Conservation (phyloP, 2,329 filamentous ascomycete species). For the Hypocrella siamensis region DNA sequence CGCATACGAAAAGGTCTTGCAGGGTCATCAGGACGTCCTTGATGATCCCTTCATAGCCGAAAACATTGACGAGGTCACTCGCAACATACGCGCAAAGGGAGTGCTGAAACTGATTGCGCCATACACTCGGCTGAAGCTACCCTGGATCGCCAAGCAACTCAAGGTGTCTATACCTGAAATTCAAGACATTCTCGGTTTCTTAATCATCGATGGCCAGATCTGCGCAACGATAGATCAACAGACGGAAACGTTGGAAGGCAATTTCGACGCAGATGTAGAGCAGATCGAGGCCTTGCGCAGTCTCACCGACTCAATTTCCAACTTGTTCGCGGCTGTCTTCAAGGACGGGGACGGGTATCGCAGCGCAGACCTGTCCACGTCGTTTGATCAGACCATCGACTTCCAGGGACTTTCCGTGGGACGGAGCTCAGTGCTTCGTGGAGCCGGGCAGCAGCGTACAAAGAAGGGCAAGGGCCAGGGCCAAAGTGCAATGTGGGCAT, state of each 20-base stretch:
- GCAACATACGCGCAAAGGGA: constrained; percentile 95
- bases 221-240: constrained; percentile 82
- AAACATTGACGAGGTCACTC: constrained; percentile 97
- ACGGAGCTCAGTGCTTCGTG: constrained; percentile 2
- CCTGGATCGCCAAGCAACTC: constrained; percentile 77
- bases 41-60: constrained; percentile 93
- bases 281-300: constrained; percentile 57
- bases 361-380: constrained; percentile 9
- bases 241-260: constrained; percentile 67
- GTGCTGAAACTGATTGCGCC: constrained; percentile 86
- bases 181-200: constrained; percentile 85
- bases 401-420: constrained; percentile 8
- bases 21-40: constrained; percentile 76
- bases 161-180: constrained; percentile 76
- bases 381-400: constrained; percentile 15
- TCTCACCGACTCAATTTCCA: constrained; percentile 55
- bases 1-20: constrained; percentile 74
- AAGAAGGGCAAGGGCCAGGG: constrained; percentile 1
- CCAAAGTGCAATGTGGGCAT: constrained; percentile 2
- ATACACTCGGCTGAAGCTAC: constrained; percentile 80
- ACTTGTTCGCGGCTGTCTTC: constrained; percentile 57
- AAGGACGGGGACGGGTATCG: constrained; percentile 61
- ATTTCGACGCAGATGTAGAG: constrained; percentile 55
- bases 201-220: constrained; percentile 83
- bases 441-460: constrained; percentile 2